Evolutionary conservation across 352 stramenopile species (phyloP).

Genomic region (Phytophthora idaei): DNA sequence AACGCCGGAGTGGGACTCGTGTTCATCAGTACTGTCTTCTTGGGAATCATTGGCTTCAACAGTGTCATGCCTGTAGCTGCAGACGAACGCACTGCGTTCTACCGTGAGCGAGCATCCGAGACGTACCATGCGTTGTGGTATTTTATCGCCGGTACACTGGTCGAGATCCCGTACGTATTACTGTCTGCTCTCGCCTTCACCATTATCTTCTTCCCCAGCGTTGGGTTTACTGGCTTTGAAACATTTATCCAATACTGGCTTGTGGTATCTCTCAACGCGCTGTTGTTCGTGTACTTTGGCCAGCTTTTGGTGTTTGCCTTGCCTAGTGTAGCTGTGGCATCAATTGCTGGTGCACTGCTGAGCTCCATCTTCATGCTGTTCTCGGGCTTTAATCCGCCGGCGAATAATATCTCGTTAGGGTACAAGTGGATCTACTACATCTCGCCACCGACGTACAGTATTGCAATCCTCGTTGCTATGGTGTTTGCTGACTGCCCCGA

Average conservation of each 20-base stretch:
- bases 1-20: slow-evolving; percentile 73
- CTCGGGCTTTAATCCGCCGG: slow-evolving; percentile 53
- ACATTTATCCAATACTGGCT: slow-evolving; percentile 56
- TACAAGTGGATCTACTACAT: slow-evolving; percentile 74
- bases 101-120: slow-evolving; percentile 89
- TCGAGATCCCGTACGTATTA: slow-evolving; percentile 75
- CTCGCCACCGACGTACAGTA: slow-evolving; percentile 50
- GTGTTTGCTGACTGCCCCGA: slow-evolving; percentile 48
- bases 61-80: slow-evolving; percentile 80
- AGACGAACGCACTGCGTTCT: slow-evolving; percentile 87
- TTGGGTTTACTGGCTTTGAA: slow-evolving; percentile 43
- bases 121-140: slow-evolving; percentile 92
- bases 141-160: slow-evolving; percentile 75
- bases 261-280: slow-evolving; percentile 46
- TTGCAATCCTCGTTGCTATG: slow-evolving; percentile 43
- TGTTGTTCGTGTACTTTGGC: slow-evolving; percentile 57
- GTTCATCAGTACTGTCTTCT: slow-evolving; percentile 85
- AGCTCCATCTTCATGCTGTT: slow-evolving; percentile 72
- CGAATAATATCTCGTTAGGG: slow-evolving; percentile 41
- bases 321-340: slow-evolving; percentile 50
- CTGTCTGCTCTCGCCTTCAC: slow-evolving; percentile 42
- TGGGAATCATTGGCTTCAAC: slow-evolving; percentile 81
- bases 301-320: slow-evolving; percentile 56
- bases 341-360: slow-evolving; percentile 49
- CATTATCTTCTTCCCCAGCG: slow-evolving; percentile 50